These are phyloP conservation scores for Fusarium sp. DNA, from an alignment of 2,329 filamentous ascomycete species.

Conservation along the genomic window DNA sequence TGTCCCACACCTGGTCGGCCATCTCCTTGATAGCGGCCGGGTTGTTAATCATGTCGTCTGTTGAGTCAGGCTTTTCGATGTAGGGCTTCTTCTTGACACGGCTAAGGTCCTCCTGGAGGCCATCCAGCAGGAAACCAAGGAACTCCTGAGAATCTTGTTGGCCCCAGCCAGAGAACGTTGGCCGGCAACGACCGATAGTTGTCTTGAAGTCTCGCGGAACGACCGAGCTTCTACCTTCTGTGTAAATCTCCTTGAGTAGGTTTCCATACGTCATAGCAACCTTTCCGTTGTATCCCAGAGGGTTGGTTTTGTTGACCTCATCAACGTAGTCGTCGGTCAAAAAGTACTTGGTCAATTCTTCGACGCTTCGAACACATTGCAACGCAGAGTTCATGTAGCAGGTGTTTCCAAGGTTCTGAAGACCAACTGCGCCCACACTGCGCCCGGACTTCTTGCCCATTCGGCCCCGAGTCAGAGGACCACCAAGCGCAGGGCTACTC, in stretches of 20 bases:
- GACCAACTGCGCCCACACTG: conserved; percentile 80
- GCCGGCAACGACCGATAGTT: conserved; percentile 82
- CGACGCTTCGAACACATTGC: conserved; percentile 92
- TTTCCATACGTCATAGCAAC: conserved; percentile 87
- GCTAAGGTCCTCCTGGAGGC: conserved; percentile 94
- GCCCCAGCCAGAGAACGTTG: conserved; percentile 91
- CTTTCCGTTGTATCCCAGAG: conserved; percentile 84
- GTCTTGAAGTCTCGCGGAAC: conserved; percentile 86
- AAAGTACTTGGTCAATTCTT: conserved; percentile 95
- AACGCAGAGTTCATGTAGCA: conserved; percentile 99
- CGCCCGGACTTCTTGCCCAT: conserved; percentile 76
- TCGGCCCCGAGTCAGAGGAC: conserved; percentile 77
- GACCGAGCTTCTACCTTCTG: conserved; percentile 75
- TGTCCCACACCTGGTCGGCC: conserved; percentile 89
- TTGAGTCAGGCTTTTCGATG: conserved; percentile 96
- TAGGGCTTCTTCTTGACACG: conserved; percentile 96
- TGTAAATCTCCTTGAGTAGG: conserved; percentile 83
- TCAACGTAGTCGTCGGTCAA: conserved; percentile 77
- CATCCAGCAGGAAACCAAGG: conserved; percentile 92
- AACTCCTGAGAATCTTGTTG: conserved; percentile 99
- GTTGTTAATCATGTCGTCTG: conserved; percentile 93
- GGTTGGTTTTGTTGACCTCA: conserved; percentile 88
- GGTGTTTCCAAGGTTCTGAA: conserved; percentile 94
- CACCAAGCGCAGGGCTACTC: conserved; percentile 73
- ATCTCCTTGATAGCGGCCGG: conserved; percentile 83